Percentiles rank a stretch among this genome's conserved stretches.
Conservation (phyloP, 495 filamentous ascomycete genomes). For the Venustampulla echinocandica region DNA sequence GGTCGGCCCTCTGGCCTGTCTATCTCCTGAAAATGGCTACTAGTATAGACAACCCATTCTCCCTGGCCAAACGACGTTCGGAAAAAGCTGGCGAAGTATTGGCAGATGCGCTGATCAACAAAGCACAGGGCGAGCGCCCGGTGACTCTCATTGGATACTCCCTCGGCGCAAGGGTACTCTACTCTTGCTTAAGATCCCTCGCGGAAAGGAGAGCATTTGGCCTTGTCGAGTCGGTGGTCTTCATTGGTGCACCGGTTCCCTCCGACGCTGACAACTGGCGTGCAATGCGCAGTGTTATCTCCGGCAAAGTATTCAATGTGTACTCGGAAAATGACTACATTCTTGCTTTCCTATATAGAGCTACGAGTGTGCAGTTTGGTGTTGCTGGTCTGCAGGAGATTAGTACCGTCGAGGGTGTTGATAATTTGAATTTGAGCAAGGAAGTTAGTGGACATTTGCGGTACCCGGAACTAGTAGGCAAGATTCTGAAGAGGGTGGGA, state of each 20-base stretch:
- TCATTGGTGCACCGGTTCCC: constrained; percentile 79
- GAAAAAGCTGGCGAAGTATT: constrained; percentile 83
- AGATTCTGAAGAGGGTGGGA: constrained; percentile 41
- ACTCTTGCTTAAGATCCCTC: constrained; percentile 64
- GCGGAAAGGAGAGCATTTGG: constrained; percentile 76
- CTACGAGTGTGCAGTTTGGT: constrained; percentile 43
- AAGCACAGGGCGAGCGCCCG: constrained; percentile 78
- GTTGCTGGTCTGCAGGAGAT: constrained; percentile 49
- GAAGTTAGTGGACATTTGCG: constrained; percentile 44
- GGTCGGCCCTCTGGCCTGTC: constrained; percentile 65
- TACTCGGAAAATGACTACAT: constrained; percentile 52
- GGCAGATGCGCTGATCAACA: constrained; percentile 80
- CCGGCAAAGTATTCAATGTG: constrained; percentile 49
- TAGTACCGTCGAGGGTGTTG: constrained; percentile 41
- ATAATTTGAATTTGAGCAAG: constrained; percentile 47
- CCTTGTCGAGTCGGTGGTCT: constrained; percentile 69
- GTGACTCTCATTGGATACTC: constrained; percentile 88
- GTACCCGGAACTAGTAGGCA: constrained; percentile 46
- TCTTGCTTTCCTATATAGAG: constrained; percentile 50
- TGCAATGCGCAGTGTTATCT: constrained; percentile 44
- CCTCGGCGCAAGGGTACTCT: constrained; percentile 81
- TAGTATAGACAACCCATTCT: constrained; percentile 88
- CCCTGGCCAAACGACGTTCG: constrained; percentile 64
- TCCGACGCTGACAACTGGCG: constrained; percentile 42
- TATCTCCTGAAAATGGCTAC: constrained; percentile 68